Conservation (phyloP, 345 rosid genomes). For the Melaleuca quinquenervia region DNA sequence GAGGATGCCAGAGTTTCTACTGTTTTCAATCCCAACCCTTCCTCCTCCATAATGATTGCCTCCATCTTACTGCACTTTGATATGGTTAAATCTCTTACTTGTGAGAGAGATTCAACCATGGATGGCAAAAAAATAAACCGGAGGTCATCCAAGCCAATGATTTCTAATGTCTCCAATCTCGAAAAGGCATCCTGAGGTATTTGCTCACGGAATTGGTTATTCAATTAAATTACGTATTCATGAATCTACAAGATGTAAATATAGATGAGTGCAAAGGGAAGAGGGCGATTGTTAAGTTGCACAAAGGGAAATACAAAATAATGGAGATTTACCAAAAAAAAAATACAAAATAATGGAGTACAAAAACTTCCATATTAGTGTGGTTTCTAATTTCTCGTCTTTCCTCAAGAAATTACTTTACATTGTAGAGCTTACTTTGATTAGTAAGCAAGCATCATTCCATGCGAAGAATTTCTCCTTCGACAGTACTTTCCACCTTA, state of each 20-base stretch:
- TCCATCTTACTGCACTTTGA: accelerated
- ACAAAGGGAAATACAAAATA: no score
- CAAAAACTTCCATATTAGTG: neutral
- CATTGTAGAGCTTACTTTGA: neutral
- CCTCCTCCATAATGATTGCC: neutral
- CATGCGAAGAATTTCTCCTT: no score
- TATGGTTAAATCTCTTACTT: accelerated
- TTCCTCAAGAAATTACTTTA: accelerated
- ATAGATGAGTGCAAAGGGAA: no score
- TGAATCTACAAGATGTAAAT: no score
- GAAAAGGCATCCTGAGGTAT: neutral
- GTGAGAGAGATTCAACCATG: neutral
- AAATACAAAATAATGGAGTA: neutral
- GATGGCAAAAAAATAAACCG: neutral
- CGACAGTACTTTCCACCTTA: no score
- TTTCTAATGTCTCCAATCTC: neutral
- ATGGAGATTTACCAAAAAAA: no score
- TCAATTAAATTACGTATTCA: no score
- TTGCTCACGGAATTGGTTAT: no score
- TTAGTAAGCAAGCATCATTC: neutral
- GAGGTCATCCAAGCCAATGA: neutral
- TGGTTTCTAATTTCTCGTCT: accelerated
- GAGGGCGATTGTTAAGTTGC: neutral
- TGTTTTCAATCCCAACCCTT: neutral
- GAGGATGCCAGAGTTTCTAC: neutral